Evolutionary conservation across 2,329 filamentous ascomycete species (phyloP), one percentile per base, ranked within the genome.

Genomic region (Paraphoma chrysanthemicola): DNA sequence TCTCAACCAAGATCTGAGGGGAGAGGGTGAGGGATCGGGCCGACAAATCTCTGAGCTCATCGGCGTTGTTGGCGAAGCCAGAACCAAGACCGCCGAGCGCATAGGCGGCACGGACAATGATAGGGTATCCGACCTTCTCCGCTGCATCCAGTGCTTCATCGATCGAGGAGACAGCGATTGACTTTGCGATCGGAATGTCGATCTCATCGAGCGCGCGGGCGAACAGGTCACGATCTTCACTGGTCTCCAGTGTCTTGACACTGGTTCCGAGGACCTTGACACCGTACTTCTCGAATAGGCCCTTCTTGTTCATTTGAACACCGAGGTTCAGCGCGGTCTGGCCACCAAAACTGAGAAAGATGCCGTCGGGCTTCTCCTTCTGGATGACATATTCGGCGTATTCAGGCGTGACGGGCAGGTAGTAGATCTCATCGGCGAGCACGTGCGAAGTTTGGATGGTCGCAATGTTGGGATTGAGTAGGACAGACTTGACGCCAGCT

Each of bases 371-470:
- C 76, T 89, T 88, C 81, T 98, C 95, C 73, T 91, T 90, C 83
- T 98, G 93, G 77, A 99, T 98, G 60, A 99, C 94, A 79, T 98
- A 94, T 72, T 90, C 90, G 75, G 97, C 93, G 81, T 98, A 99
- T 85, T 98, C 94, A 63, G 94, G 91, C 16, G 95, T 99, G 71
- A 99, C 93, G 54, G 95, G 95, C 38, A 98, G 89, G 80, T 97
- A 98, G 85, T 98, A 98, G 73, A 98, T 91, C 82, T 98, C 93
- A 76, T 98, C 94, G 73, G 93, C 93, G 75, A 98, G 90, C 72
- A 90, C 89, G 84, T 98, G 94, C 78, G 96, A 93, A 69, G 94
- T 98, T 82, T 98, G 94, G 74, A 98, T 98, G 56, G 95, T 98
- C 58, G 94, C 94, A 77, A 98, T 98, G 78, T 98, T 98, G 71